phyloP scores from a whole-genome alignment of 805 yeast genomes.

The Candida arabinofermentans region DNA sequence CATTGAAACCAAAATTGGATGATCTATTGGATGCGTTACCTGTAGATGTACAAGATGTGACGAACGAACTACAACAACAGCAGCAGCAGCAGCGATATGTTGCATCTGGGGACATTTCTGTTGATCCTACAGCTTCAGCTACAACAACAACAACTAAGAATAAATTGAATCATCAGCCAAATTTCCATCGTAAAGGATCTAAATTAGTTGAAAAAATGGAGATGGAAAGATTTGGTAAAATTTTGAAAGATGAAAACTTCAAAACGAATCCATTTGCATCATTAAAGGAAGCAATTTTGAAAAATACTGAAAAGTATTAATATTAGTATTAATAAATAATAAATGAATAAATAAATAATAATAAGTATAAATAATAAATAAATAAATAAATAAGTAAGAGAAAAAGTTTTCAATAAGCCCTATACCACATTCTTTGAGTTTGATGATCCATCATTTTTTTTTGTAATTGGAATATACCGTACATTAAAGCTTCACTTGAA shows the following conservation, averaged over 20 bases:
- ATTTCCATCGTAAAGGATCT: constrained; percentile 39
- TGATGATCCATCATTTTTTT: constrained; percentile 84
- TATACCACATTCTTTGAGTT: constrained; percentile 83
- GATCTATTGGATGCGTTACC: constrained; percentile 56
- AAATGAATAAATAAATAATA: constrained; percentile 5
- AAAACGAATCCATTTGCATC: constrained; percentile 62
- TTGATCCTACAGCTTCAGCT: background rate
- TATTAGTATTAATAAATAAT: constrained; percentile 6
- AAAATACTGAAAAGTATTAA: constrained; percentile 18
- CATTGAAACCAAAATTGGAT: constrained; percentile 62
- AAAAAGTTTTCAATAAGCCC: constrained; percentile 40
- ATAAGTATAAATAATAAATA: background rate
- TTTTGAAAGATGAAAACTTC: constrained; percentile 51
- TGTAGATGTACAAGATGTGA: constrained; percentile 28
- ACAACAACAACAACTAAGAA: constrained; percentile 2
- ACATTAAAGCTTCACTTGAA: constrained; percentile 85
- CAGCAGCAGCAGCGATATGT: constrained; percentile 6
- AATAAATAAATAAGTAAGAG: background rate
- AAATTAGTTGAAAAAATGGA: constrained; percentile 55
- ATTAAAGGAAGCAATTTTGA: constrained; percentile 53
- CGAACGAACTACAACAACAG: constrained; percentile 7
- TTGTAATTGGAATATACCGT: constrained; percentile 84
- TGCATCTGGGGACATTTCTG: constrained; percentile 17
- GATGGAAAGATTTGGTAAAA: constrained; percentile 51
- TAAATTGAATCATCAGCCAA: constrained; percentile 34